Base-by-base conservation (phyloP, 768 basidiomycete species). In the Suillus bovinus region DNA sequence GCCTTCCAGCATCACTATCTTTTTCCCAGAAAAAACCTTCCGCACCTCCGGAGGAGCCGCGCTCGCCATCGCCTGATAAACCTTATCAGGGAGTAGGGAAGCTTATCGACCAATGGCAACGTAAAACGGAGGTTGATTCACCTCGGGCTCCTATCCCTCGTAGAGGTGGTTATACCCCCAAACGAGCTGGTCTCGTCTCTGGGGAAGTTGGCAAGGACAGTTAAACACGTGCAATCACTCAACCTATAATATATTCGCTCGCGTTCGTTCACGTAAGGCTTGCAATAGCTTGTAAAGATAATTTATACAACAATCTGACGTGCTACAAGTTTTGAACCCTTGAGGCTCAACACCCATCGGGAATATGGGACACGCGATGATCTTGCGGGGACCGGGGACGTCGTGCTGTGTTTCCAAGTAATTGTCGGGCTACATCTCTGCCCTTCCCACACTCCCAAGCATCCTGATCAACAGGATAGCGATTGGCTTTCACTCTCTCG, bases 31-130 rank as follows among this genome's bases (percentile, higher is more conserved):
- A 60, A 39, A 76, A 66, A 31, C 58, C 38, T 9, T 7, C 57
- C 17, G 5, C 52, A 42, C 65, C 69, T 22, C 42, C 63, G n/a
- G 73, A 67, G 42, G 73, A 74, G 41, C 55, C 61, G 24, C 80
- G 82, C 16, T 80, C 89, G 16, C 79, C 89, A 6, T 88, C 90
- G 10, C 89, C 90, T 9, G 92, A 94, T 70, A 81, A 82, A 60
- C 88, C 90, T 36, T 94, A 88, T 72, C 87, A 86, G 69, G 93
- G 93, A 41, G 93, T 94, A 49, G 88, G 91, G 33, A 90, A 83
- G 75, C 79, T 94, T 39, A 94, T 94, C 66, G 90, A 92, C 70
- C 86, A 93, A 70, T 94, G 93, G 93, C 91, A 94, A 73, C 86
- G 84, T 62, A 93, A 89, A 76, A 85, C 88, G 39, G 86, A 83